Evolutionary conservation across 768 basidiomycete species (phyloP), one percentile per base, ranked within the genome.

Genomic region (Rhizopogon rudus): DNA sequence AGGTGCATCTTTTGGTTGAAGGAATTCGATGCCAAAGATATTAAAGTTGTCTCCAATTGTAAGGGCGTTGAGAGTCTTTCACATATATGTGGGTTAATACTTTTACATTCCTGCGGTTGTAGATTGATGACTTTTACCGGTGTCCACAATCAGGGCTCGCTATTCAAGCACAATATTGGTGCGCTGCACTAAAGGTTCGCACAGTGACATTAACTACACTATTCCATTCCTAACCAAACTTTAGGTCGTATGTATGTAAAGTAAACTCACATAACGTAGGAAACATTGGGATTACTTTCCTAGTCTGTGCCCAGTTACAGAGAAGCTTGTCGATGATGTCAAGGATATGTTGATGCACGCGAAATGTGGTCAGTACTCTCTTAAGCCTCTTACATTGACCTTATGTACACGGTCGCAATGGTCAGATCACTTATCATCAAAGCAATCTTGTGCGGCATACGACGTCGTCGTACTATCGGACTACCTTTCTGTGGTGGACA

Each of bases 1-100:
- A 75, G 79, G 22, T 63, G 69, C 17, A 65, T 85, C 6, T 86
- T 86, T 56, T 87, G 80, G 75, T 53, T 84, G 35, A 75, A 84
- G 41, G 59, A 70, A 0, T 78, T 74, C 52, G 62, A 75, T 0
- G 71, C 75, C 0, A 44, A 54, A 0, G 52, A 65, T 12, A 62
- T 82, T 40, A 59, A 20, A 20, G 20, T 20, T 20, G 20, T 70
- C 28, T 42, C 40, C 14, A 58, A 63, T 6, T 68, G 68, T 37
- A 58, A 22, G 31, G 66, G 66, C 4, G 22, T 5, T 1, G 40
- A 65, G 22, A 65, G 61, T 1, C 14, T 42, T 46, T 45, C 65
- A 2, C 69, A 70, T 44, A 68, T 68, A 62, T 66, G 69, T 65
- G 25, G 44, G 37, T 14, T 29, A 6, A 2, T 0, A 17, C 3